Base-by-base conservation (phyloP, 2,329 filamentous ascomycete genomes). In the Amauroascus verrucosus region DNA sequence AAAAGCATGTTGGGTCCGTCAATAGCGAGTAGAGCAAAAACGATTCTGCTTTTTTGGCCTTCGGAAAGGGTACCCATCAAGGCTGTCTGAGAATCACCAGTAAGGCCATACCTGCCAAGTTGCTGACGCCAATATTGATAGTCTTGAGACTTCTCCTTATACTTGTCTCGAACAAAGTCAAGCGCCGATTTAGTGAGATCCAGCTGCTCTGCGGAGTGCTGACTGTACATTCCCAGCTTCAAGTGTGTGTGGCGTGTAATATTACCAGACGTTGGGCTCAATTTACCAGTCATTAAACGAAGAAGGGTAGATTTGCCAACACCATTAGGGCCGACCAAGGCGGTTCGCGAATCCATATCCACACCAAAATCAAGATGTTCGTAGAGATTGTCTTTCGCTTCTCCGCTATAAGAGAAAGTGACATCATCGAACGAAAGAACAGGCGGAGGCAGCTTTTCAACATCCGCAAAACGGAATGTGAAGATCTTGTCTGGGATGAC, bases 201-300 rank as follows among this genome's bases (percentile, higher is more conserved):
- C 49, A 98, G 86, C 77, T 97, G 93, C 73, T 98, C 93, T 53
- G 93, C 88, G 59, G 90, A 96, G 80, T 98, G 93, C 79, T 98
- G 93, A 60, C 85, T 91, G 84, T 98, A 98, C 69, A 97, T 79
- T 68, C 93, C 93, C 57, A 98, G 83, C 81, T 97, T 98, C 77
- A 98, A 81, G 76, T 98, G 93, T 53, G 93, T 97, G 78, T 98
- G 94, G 59, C 90, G 84, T 61, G 83, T 86, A 60, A 98, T 88
- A 57, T 79, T 75, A 62, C 93, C 93, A 54, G 75, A 75, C 41
- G 88, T 95, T 43, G 93, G 86, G 30, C 84, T 89, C 51, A 97
- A 91, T 82, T 97, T 93, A 79, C 97, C 97, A 84, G 97, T 97
- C 85, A 98, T 98, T 69, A 94, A 90, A 62, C 93, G 91, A 91